Percentiles rank a stretch among this genome's conserved stretches.
These are phyloP conservation scores for Obba rivulosa DNA, from an alignment of 768 basidiomycete species.

Conservation along the genomic window DNA sequence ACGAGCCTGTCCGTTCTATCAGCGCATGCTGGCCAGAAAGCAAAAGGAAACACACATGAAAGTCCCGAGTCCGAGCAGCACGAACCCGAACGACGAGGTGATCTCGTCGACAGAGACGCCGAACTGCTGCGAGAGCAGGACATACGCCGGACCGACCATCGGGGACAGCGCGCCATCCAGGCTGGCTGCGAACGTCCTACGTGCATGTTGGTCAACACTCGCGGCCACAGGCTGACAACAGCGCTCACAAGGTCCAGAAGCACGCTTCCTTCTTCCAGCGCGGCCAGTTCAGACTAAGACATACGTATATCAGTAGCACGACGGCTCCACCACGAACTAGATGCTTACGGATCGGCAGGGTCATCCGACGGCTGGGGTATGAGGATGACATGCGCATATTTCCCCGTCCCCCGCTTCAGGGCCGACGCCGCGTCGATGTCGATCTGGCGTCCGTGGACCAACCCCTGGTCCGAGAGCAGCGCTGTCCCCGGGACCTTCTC, in stretches of 20 bases:
- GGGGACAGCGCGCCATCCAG: conserved; percentile 39
- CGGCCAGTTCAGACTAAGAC: conserved; percentile 35
- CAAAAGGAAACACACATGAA: conserved; percentile 29
- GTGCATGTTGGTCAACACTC: too few species aligned
- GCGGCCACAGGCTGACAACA: too few species aligned
- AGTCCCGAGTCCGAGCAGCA: conserved; percentile 36
- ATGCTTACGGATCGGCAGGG: conserved; percentile 35
- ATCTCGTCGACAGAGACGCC: conserved; percentile 37
- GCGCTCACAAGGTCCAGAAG: conserved; percentile 37
- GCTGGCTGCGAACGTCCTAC: conserved; percentile 36
- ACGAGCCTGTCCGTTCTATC: conserved; percentile 24
- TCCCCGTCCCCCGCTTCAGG: conserved; percentile 34
- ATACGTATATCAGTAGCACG: neutral
- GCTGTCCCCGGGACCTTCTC: conserved; percentile 36
- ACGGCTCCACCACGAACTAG: neutral
- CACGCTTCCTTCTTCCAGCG: conserved; percentile 41
- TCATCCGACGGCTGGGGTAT: conserved; percentile 41
- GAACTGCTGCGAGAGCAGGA: conserved; percentile 35
- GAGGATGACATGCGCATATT: conserved; percentile 33
- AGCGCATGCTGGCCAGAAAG: neutral
- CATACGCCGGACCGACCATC: conserved; percentile 39
- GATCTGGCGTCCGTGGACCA: conserved; percentile 31
- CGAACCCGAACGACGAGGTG: conserved; percentile 36
- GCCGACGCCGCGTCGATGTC: conserved; percentile 26
- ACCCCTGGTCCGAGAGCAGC: conserved; percentile 33